These are phyloP conservation scores for Coniella lustricola DNA, from an alignment of 2,329 filamentous ascomycete species.

Conservation along the genomic window DNA sequence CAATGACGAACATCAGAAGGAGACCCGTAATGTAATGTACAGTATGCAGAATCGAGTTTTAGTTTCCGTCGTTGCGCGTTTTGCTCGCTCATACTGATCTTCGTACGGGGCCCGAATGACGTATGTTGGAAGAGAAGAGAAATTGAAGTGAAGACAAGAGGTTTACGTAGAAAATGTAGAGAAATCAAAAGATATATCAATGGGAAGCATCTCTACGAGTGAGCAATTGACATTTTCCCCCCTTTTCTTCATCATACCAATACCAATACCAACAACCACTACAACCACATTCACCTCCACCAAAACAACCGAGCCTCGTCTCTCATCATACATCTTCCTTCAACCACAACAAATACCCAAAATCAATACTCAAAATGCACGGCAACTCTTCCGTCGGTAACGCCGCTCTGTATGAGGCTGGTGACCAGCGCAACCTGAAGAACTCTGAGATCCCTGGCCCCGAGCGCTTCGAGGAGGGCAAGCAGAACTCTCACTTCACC, in stretches of 20 bases:
- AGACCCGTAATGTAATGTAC: too few relatives aligned
- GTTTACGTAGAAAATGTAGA: too few relatives aligned
- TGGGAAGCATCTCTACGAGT: neutral
- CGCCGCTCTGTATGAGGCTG: conserved; percentile 61
- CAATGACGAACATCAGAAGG: conserved; percentile 10
- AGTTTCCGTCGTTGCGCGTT: too few relatives aligned
- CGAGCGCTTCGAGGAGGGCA: conserved; percentile 64
- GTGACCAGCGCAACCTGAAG: conserved; percentile 64
- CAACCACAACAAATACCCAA: neutral
- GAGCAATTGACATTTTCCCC: neutral
- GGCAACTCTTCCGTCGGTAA: conserved; percentile 59
- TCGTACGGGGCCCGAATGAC: neutral
- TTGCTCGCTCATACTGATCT: neutral
- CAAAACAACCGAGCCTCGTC: neutral
- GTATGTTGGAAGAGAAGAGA: too few relatives aligned
- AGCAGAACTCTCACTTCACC: conserved; percentile 58
- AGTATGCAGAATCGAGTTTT: too few relatives aligned
- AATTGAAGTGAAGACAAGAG: too few relatives aligned
- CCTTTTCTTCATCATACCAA: neutral
- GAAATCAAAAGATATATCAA: conserved; percentile 10
- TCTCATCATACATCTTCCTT: neutral
- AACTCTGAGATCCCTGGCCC: conserved; percentile 43
- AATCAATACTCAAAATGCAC: conserved; percentile 24
- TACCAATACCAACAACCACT: too few relatives aligned
- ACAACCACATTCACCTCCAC: neutral